These are phyloP conservation scores for bread wheat (Triticum aestivum) DNA, from an alignment of 176 grass and related monocot species.

Conservation along the genomic window IWGSC_CS_RefSeq_v2.1 NC_057806.1:611552577-611553076, in stretches of 20 bases:
- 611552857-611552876: slow-evolving; percentile 57
- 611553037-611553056: slow-evolving; percentile 27
- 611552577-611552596: slow-evolving; percentile 24
- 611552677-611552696: slow-evolving; percentile 68
- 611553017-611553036: slow-evolving; percentile 40
- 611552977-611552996: slow-evolving; percentile 43
- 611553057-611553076: slow-evolving; percentile 31
- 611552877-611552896: slow-evolving; percentile 27
- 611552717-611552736: slow-evolving; percentile 76
- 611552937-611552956: slow-evolving; percentile 32
- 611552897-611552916: slow-evolving; percentile 38
- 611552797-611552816: neutral
- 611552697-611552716: slow-evolving; percentile 70
- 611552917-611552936: slow-evolving; percentile 2
- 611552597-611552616: slow-evolving; percentile 62
- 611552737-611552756: slow-evolving; percentile 43
- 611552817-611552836: slow-evolving; percentile 22
- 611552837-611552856: slow-evolving; percentile 55
- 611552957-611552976: slow-evolving; percentile 30
- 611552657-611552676: slow-evolving; percentile 34
- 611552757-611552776: slow-evolving; percentile 58
- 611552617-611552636: slow-evolving; percentile 56
- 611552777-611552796: slow-evolving; percentile 69
- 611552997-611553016: slow-evolving; percentile 32
- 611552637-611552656: slow-evolving; percentile 51